Conservation (phyloP, 768 basidiomycete species). For the Hemileccinum rubropunctum region DNA sequence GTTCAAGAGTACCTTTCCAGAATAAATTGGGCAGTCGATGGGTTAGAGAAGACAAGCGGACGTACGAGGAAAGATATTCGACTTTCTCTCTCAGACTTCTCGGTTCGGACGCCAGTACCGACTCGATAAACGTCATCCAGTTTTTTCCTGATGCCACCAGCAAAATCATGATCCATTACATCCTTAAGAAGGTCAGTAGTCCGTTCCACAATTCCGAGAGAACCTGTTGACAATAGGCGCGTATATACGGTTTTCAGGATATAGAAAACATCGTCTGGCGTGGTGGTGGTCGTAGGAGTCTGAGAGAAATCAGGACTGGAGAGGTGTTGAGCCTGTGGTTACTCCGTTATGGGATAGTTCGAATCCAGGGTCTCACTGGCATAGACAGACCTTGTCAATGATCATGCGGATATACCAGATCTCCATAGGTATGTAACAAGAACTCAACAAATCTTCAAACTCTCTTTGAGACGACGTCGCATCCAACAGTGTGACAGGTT, state of each 20-base stretch:
- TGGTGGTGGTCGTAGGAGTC: constrained; percentile 63
- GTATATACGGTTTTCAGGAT: constrained; percentile 83
- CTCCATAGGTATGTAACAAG: constrained; percentile 88
- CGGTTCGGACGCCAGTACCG: constrained; percentile 51
- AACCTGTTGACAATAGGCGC: constrained; percentile 77
- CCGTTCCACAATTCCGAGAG: constrained; percentile 51
- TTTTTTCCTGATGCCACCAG: constrained; percentile 75
- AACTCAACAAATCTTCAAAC: constrained; percentile 64
- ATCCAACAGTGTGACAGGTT: constrained; percentile 35
- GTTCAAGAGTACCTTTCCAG: constrained; percentile 75
- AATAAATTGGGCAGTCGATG: not conserved
- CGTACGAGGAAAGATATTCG: constrained; percentile 80
- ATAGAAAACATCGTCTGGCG: constrained; percentile 95
- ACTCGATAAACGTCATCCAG: constrained; percentile 85
- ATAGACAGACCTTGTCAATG: constrained; percentile 73
- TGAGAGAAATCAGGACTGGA: constrained; percentile 71
- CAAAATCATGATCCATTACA: constrained; percentile 80
- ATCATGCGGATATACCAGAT: constrained; percentile 85
- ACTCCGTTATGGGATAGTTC: not conserved
- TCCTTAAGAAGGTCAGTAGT: constrained; percentile 65
- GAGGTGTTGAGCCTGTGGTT: constrained; percentile 76
- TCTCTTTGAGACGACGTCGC: constrained; percentile 51
- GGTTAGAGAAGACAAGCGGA: constrained; percentile 10
- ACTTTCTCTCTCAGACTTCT: constrained; percentile 80
- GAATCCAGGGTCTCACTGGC: not conserved